A percentile compares a stretch with the other conserved stretches of the same genome.
phyloP scores from a whole-genome alignment of 768 basidiomycete species.

The Termitomyces sp. region DNA sequence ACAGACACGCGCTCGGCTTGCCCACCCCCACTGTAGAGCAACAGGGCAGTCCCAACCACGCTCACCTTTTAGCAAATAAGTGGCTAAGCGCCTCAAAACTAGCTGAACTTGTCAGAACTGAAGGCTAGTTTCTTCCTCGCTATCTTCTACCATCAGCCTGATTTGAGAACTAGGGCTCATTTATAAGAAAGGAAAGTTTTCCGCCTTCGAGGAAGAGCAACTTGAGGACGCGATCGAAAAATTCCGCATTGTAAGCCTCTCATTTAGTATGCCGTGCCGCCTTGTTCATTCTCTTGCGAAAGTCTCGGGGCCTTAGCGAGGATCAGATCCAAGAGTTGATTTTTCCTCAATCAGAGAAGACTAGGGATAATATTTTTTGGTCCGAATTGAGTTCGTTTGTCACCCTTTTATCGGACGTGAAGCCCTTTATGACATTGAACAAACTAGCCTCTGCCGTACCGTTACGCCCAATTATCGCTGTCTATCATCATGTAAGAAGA shows the following conservation, averaged over 20 bases:
- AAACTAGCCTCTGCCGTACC: conserved; percentile 62
- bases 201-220: conserved; percentile 69
- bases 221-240: conserved; percentile 60
- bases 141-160: not conserved
- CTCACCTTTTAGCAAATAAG: conserved; percentile 68
- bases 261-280: not conserved
- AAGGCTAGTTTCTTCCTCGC: conserved; percentile 41
- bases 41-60: conserved; percentile 50
- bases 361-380: conserved; percentile 71
- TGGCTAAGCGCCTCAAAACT: conserved; percentile 74
- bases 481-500: conserved; percentile 79
- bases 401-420: not conserved
- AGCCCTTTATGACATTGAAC: not conserved
- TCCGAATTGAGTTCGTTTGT: conserved; percentile 64
- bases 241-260: conserved; percentile 49
- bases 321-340: conserved; percentile 61
- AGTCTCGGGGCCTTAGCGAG: conserved; percentile 41
- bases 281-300: conserved; percentile 27
- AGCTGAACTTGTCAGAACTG: conserved; percentile 59
- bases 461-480: conserved; percentile 75
- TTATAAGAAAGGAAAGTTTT: conserved; percentile 87
- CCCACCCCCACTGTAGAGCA: conserved; percentile 36
- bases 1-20: conserved; percentile 39
- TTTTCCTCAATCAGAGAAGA: conserved; percentile 61
- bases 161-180: conserved; percentile 53